These are phyloP conservation scores for Manihot esculenta DNA, from an alignment of 441 rosid genomes.

Conservation along the genomic window DNA sequence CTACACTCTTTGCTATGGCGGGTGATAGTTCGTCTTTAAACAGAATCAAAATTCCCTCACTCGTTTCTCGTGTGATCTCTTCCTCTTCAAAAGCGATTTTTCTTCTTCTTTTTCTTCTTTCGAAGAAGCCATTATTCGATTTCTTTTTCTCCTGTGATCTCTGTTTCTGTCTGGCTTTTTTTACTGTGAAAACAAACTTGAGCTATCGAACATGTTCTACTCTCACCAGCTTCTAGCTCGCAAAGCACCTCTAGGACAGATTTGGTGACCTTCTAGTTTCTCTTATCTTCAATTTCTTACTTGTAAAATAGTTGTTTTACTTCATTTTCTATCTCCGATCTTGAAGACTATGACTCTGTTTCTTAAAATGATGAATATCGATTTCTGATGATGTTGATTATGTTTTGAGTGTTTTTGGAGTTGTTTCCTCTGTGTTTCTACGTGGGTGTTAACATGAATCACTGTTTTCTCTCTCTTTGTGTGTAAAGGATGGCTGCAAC, in stretches of 20 bases:
- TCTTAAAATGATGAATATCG: too few species aligned
- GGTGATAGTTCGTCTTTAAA: not conserved
- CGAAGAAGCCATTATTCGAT: too few species aligned
- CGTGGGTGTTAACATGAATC: not conserved
- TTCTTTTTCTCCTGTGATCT: too few species aligned
- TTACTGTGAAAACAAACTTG: not conserved
- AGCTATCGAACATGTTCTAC: constrained; percentile 57
- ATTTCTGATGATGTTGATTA: not conserved
- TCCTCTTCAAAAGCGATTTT: not conserved
- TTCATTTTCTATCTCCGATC: not conserved
- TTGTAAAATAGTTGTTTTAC: too few species aligned
- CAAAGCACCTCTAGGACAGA: constrained; percentile 88
- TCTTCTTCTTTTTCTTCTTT: not conserved
- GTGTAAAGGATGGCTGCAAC: constrained; percentile 85
- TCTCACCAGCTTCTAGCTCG: constrained; percentile 92
- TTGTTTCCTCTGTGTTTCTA: not conserved
- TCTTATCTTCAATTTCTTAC: not conserved
- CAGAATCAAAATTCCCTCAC: not conserved
- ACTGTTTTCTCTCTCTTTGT: constrained; percentile 5
- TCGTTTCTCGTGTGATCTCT: not conserved
- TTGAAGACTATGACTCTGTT: not conserved
- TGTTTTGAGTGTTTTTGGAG: not conserved
- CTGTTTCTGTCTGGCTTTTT: not conserved
- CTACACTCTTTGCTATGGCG: not conserved
- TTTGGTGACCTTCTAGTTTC: constrained; percentile 47